Percentiles rank a stretch among this genome's conserved stretches.
phyloP scores from a whole-genome alignment of 2,329 filamentous ascomycete genomes.

The Penicillium aurantiogriseum region DNA sequence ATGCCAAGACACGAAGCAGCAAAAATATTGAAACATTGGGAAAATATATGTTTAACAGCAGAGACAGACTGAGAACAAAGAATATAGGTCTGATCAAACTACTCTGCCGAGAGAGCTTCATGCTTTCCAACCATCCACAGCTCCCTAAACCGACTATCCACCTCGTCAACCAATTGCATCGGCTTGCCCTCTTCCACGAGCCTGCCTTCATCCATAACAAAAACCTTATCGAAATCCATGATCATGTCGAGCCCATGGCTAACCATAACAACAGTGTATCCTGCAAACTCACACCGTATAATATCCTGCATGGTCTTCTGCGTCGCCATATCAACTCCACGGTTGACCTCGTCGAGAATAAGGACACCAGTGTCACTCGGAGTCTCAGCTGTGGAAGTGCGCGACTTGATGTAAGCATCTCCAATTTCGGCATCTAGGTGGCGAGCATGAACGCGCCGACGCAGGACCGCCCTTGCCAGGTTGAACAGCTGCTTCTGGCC shows the following conservation, averaged over 20 bases:
- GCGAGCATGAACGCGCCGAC: not conserved
- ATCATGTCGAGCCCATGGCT: not conserved
- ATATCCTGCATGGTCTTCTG: not conserved
- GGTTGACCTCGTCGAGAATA: not conserved
- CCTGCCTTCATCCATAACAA: not conserved
- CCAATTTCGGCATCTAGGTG: not conserved
- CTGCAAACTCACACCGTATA: not conserved
- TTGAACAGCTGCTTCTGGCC: not conserved
- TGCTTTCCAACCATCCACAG: not conserved
- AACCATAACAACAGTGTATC: not conserved
- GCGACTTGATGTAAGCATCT: not conserved
- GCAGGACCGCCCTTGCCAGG: not conserved
- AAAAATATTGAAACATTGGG: not conserved
- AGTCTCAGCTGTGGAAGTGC: not conserved
- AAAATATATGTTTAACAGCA: not conserved
- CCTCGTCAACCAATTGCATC: not conserved
- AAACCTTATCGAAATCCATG: not conserved
- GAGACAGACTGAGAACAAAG: not conserved
- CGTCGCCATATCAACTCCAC: not conserved
- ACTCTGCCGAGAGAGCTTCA: not conserved
- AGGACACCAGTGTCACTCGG: not conserved
- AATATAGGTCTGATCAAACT: not conserved
- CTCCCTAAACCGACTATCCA: not conserved
- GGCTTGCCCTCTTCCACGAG: not conserved
- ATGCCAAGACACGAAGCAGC: not conserved